Conservation (phyloP, 805 yeast genomes). For the Danielia reshetovae region DNA sequence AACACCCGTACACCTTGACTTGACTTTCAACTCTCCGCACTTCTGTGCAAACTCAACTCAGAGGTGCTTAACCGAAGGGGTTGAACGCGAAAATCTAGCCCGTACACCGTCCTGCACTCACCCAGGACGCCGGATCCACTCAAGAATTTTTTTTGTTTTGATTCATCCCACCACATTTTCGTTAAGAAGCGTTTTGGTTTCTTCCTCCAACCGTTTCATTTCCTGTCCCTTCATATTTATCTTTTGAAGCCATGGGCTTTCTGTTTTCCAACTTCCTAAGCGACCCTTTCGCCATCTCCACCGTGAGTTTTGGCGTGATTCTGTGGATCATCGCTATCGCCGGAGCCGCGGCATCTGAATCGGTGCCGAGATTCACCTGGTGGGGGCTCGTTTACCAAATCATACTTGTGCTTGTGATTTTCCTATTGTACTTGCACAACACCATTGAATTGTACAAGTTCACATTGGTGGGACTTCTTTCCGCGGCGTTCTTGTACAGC, state of each 20-base stretch:
- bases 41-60: no score
- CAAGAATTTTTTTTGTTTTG: no score
- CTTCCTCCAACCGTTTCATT: not conserved
- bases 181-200: no score
- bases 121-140: no score
- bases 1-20: no score
- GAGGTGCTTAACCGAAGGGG: no score
- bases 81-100: no score
- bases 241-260: conserved; percentile 26
- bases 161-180: no score
- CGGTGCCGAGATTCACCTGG: conserved; percentile 87
- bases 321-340: conserved; percentile 89
- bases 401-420: conserved; percentile 49
- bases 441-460: conserved; percentile 65
- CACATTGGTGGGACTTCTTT: conserved; percentile 51
- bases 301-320: conserved; percentile 66
- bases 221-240: not conserved
- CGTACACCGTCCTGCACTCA: no score
- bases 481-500: conserved; percentile 77
- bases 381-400: conserved; percentile 90
- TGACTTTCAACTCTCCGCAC: no score
- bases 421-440: conserved; percentile 54
- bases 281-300: conserved; percentile 86
- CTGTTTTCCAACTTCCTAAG: conserved; percentile 53
- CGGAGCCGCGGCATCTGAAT: conserved; percentile 57